A percentile compares a stretch with the other conserved stretches of the same genome.
These are phyloP conservation scores for Musa beccarii DNA, from an alignment of 176 grass and related monocot genomes.

Conservation along the genomic window DNA sequence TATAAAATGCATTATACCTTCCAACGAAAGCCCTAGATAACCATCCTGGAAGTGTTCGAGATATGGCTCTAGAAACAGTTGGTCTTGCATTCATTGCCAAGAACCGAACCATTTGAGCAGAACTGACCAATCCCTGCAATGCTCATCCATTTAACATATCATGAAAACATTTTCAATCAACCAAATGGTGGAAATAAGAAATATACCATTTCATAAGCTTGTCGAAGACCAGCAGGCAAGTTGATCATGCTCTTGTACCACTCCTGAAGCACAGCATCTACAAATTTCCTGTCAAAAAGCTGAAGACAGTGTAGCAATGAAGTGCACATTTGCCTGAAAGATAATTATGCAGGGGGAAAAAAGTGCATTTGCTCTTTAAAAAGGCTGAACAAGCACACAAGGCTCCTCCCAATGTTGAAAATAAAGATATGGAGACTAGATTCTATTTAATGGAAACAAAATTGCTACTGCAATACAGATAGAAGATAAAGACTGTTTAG, in stretches of 20 bases:
- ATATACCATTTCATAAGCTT: constrained; percentile 91
- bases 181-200: neutral
- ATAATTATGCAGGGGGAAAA: neutral
- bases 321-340: constrained; percentile 26
- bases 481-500: neutral
- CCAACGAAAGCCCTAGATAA: constrained; percentile 86
- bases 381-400: neutral
- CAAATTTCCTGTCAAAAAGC: constrained; percentile 88
- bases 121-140: constrained; percentile 82
- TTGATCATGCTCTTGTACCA: constrained; percentile 86
- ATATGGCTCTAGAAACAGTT: constrained; percentile 61
- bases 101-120: constrained; percentile 81
- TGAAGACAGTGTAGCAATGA: constrained; percentile 27
- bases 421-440: neutral
- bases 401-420: neutral
- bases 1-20: constrained; percentile 41
- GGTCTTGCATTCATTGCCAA: constrained; percentile 84
- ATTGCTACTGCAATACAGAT: neutral
- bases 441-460: neutral
- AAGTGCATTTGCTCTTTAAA: constrained; percentile 3
- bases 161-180: neutral
- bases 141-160: constrained; percentile 26
- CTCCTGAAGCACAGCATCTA: constrained; percentile 93
- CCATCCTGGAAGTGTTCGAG: constrained; percentile 71
- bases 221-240: constrained; percentile 74